Evolutionary conservation across 345 rosid species (phyloP).

Genomic region (Raphanus raphanistrum): DNA sequence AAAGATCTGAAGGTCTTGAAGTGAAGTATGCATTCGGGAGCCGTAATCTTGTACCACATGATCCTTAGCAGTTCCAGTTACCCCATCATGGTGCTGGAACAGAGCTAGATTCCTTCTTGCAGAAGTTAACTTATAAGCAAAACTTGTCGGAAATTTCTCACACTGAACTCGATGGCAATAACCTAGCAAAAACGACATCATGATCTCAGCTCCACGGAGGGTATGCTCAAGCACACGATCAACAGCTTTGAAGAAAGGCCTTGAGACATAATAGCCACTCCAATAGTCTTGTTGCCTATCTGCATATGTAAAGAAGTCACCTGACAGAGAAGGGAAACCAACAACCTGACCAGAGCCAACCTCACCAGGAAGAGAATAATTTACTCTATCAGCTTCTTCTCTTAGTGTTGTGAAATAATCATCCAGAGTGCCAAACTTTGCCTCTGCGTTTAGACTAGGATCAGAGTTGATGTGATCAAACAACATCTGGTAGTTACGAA

Average conservation of each 20-base stretch:
- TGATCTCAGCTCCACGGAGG: slow-evolving; percentile 85
- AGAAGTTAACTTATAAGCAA: slow-evolving; percentile 81
- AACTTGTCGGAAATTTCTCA: slow-evolving; percentile 74
- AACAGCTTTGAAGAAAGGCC: slow-evolving; percentile 98
- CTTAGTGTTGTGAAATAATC: slow-evolving; percentile 81
- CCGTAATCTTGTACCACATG: slow-evolving; percentile 96
- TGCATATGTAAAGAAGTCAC: slow-evolving; percentile 96
- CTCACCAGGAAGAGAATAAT: slow-evolving; percentile 82
- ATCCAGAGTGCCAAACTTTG: slow-evolving; percentile 85
- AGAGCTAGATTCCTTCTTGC: slow-evolving; percentile 98
- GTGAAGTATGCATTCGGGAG: slow-evolving; percentile 82
- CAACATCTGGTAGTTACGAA: slow-evolving; percentile 80
- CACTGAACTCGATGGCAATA: slow-evolving; percentile 87
- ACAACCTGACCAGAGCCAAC: slow-evolving; percentile 69
- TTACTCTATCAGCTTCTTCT: slow-evolving; percentile 82
- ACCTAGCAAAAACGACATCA: slow-evolving; percentile 83
- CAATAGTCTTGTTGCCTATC: slow-evolving; percentile 94
- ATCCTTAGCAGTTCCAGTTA: slow-evolving; percentile 94
- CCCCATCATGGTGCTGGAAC: slow-evolving; percentile 99
- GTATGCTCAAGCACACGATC: slow-evolving; percentile 92
- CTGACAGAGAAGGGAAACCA: slow-evolving; percentile 95
- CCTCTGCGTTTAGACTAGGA: slow-evolving; percentile 83
- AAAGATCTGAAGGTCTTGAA: slow-evolving; percentile 87
- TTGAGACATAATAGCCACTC: slow-evolving; percentile 99
- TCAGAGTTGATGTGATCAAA: slow-evolving; percentile 90